Percentiles rank a stretch among this genome's conserved stretches.
phyloP scores from a whole-genome alignment of 441 rosid species.

The Syzygium malaccense region DNA sequence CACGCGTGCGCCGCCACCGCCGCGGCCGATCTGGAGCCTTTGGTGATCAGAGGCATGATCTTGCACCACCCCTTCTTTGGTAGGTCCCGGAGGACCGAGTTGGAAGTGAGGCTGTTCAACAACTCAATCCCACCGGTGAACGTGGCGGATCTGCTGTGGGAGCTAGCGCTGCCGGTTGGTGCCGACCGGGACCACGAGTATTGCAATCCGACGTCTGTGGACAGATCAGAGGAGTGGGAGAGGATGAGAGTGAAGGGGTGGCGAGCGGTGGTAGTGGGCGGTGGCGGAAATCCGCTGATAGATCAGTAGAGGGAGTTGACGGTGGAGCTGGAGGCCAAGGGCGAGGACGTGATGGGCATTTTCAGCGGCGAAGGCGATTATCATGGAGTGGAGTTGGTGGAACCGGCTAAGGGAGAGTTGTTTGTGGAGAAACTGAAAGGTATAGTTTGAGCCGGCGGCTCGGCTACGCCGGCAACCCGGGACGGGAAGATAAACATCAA shows the following conservation, averaged over 20 bases:
- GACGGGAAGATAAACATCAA: not conserved
- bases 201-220: not conserved
- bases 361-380: not conserved
- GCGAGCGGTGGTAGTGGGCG: conserved; percentile 4
- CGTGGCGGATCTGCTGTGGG: conserved; percentile 36
- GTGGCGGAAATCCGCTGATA: conserved; percentile 28
- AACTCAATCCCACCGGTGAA: conserved; percentile 14
- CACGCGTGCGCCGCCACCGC: not conserved
- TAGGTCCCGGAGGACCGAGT: conserved; percentile 22
- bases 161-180: not conserved
- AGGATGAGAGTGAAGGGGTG: conserved; percentile 19
- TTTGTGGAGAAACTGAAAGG: not conserved
- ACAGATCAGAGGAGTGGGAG: not conserved
- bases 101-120: conserved; percentile 24
- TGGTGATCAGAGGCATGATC: conserved; percentile 41
- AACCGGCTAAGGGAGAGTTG: not conserved
- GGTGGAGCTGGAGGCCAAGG: conserved; percentile 22
- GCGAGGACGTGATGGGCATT: conserved; percentile 15
- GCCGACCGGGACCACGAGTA: not conserved
- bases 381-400: not conserved
- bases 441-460: not conserved
- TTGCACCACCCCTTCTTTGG: conserved; percentile 45
- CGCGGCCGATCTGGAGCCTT: conserved; percentile 8
- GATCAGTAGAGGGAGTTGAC: conserved; percentile 33
- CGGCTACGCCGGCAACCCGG: not conserved